Evolutionary conservation across 768 basidiomycete genomes (phyloP).

Genomic region (Leccinum subgranulosum): DNA sequence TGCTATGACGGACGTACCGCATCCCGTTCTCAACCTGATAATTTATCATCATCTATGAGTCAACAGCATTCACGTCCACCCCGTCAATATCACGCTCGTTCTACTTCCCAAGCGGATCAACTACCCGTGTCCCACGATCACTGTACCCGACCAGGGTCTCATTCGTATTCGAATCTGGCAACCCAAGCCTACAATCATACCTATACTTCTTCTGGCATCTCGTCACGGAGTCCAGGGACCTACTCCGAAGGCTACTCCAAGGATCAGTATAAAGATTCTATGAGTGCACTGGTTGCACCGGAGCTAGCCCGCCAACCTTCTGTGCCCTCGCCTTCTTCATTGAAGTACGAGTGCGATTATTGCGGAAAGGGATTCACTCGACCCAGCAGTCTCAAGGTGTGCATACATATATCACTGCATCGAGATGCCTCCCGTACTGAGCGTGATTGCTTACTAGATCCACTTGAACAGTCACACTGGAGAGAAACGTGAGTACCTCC

Average conservation of each 20-base stretch:
- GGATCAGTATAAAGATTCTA: constrained; percentile 12
- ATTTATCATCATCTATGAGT: constrained; percentile 21
- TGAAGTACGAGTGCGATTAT: constrained; percentile 74
- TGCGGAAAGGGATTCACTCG: constrained; percentile 82
- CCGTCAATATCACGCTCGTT: constrained; percentile 23
- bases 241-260: constrained; percentile 15
- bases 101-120: constrained; percentile 29
- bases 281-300: constrained; percentile 2
- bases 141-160: constrained; percentile 21
- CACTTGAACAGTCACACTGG: constrained; percentile 84
- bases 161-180: constrained; percentile 21
- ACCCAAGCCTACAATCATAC: constrained; percentile 20
- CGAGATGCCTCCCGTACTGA: constrained; percentile 3
- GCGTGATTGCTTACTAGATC: constrained; percentile 50
- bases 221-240: constrained; percentile 22
- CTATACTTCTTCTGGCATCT: constrained; percentile 10
- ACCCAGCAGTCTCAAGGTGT: constrained; percentile 79
- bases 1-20: constrained; percentile 25
- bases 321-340: constrained; percentile 29
- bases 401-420: constrained; percentile 2
- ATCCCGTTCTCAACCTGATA: constrained; percentile 16
- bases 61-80: constrained; percentile 22
- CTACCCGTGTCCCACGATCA: constrained; percentile 29
- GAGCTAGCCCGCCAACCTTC: constrained; percentile 19
- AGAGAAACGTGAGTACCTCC: constrained; percentile 65